Conservation (phyloP, 208 protist species). For the Wallacemonas sp. region DNA sequence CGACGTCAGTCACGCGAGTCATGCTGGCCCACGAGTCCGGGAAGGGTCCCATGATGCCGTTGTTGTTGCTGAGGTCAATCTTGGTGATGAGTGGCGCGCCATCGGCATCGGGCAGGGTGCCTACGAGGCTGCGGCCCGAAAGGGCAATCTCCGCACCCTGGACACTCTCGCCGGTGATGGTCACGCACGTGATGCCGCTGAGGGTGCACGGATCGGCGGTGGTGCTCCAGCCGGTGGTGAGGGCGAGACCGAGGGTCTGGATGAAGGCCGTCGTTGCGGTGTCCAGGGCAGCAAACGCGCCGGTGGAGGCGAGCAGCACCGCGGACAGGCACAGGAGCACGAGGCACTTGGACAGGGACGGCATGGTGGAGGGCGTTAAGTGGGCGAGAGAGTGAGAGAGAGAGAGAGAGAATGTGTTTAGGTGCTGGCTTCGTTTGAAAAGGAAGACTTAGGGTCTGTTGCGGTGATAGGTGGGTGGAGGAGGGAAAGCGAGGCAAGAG, state of each 20-base stretch:
- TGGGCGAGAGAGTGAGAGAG: no score
- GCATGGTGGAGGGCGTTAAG: neutral
- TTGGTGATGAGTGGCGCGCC: neutral
- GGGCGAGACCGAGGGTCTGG: neutral
- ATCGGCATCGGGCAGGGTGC: constrained; percentile 6
- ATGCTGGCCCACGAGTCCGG: neutral
- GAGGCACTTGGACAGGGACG: neutral
- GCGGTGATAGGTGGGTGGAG: no score
- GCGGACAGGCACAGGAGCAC: constrained; percentile 7
- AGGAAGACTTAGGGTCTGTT: no score
- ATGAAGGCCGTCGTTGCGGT: neutral
- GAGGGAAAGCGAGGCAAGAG: no score
- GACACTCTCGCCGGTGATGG: neutral
- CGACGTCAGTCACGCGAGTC: neutral
- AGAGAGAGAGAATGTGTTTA: no score
- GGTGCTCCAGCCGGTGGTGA: neutral
- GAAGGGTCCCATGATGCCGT: neutral
- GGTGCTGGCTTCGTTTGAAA: no score
- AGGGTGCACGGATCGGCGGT: constrained; percentile 13
- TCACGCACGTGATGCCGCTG: constrained; percentile 10
- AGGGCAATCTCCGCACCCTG: constrained; percentile 14
- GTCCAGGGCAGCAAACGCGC: neutral
- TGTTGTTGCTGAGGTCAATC: neutral
- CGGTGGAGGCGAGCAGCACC: neutral
- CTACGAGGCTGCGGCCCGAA: constrained; percentile 1